Percentiles rank a stretch among this genome's conserved stretches.
phyloP scores from a whole-genome alignment of 495 filamentous ascomycete genomes.

The Tuber aestivum region DNA sequence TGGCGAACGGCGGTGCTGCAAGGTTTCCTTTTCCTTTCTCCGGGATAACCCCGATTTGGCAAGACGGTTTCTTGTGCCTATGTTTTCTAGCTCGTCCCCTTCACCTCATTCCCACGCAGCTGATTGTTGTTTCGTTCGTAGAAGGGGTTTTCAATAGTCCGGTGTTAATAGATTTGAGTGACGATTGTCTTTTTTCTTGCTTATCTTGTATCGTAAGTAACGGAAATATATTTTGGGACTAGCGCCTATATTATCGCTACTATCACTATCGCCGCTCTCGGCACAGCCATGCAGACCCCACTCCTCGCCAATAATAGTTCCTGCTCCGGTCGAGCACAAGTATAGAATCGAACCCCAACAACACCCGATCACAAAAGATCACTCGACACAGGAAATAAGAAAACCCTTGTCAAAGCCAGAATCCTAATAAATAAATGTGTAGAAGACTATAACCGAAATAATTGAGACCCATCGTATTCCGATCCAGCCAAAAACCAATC shows the following conservation, averaged over 20 bases:
- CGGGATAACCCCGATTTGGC: not conserved
- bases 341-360: not conserved
- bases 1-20: not conserved
- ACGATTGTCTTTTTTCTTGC: not conserved
- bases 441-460: not conserved
- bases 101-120: not conserved
- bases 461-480: not conserved
- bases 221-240: not conserved
- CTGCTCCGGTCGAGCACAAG: not conserved
- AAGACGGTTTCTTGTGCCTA: not conserved
- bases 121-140: not conserved
- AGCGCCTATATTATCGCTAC: not conserved
- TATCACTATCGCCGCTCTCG: not conserved
- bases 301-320: not conserved
- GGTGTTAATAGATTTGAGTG: not conserved
- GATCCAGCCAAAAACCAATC: not conserved
- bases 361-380: not conserved
- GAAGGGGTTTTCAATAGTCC: not conserved
- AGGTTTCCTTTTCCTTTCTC: not conserved
- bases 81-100: not conserved
- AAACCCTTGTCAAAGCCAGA: not conserved
- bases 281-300: not conserved
- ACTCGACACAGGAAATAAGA: not conserved
- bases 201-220: not conserved
- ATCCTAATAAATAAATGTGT: not conserved